These are phyloP conservation scores for Suillus placidus DNA, from an alignment of 768 basidiomycete species.

Conservation along the genomic window DNA sequence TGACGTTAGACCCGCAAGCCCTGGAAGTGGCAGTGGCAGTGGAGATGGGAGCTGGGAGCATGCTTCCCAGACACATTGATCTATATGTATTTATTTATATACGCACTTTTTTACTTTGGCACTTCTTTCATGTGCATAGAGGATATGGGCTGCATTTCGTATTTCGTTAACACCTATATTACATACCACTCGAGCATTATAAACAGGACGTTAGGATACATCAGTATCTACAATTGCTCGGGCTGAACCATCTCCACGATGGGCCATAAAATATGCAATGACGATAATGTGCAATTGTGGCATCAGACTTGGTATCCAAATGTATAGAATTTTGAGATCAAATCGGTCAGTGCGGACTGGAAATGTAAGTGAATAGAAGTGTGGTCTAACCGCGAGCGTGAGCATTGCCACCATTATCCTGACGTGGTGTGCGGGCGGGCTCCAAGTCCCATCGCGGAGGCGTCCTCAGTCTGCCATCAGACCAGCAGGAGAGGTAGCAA, in stretches of 20 bases:
- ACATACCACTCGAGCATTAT: background rate
- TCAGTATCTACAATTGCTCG: background rate
- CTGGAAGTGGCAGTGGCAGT: slow-evolving; percentile 49
- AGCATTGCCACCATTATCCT: background rate
- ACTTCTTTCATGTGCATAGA: background rate
- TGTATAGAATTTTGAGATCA: background rate
- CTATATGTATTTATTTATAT: background rate
- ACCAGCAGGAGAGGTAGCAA: background rate
- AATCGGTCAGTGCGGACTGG: background rate
- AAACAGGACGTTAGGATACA: background rate
- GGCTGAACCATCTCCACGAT: background rate
- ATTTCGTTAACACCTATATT: background rate
- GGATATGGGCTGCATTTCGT: background rate
- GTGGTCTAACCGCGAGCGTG: background rate
- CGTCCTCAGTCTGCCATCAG: background rate
- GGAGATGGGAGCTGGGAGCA: slow-evolving; percentile 80
- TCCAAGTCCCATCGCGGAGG: background rate
- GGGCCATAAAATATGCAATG: background rate
- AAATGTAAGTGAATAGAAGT: background rate
- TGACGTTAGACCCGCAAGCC: slow-evolving; percentile 31
- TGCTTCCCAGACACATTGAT: slow-evolving; percentile 46
- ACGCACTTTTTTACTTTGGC: background rate
- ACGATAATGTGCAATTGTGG: background rate
- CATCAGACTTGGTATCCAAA: background rate
- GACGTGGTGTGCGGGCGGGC: background rate